Evolutionary conservation across 371 early-diverging fungal genomes (phyloP).

Genomic region (Cokeromyces recurvatus): DNA sequence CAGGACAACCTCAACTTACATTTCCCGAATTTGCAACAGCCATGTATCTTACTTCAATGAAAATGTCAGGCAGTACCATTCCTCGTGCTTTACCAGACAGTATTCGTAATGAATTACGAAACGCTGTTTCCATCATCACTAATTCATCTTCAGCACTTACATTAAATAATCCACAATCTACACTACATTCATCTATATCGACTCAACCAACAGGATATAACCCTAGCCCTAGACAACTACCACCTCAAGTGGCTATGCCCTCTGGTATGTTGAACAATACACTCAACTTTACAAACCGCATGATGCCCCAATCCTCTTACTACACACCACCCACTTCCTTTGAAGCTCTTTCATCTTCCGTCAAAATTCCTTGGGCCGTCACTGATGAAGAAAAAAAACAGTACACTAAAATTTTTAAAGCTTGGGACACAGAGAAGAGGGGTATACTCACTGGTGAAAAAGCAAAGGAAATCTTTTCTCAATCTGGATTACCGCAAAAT

Average conservation of each 20-base stretch:
- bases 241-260: constrained; percentile 30
- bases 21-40: constrained; percentile 59
- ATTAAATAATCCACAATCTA: background rate
- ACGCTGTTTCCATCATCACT: constrained; percentile 17
- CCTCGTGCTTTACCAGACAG: constrained; percentile 35
- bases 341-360: constrained; percentile 22
- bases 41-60: constrained; percentile 53
- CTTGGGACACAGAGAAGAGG: constrained; percentile 78
- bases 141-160: background rate
- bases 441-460: constrained; percentile 78
- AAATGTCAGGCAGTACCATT: constrained; percentile 42
- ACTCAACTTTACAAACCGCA: constrained; percentile 36
- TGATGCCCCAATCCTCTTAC: constrained; percentile 40
- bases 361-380: constrained; percentile 76
- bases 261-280: constrained; percentile 40
- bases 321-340: constrained; percentile 18
- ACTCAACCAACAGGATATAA: constrained; percentile 13
- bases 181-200: background rate
- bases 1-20: constrained; percentile 41
- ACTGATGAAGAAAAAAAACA: constrained; percentile 71
- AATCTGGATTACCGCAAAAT: constrained; percentile 75
- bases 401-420: constrained; percentile 80
- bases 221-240: background rate
- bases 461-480: constrained; percentile 80
- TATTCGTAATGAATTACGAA: constrained; percentile 16